These are phyloP conservation scores for Blastomyces emzantsi DNA, from an alignment of 2,329 filamentous ascomycete species.

Conservation along the genomic window DNA sequence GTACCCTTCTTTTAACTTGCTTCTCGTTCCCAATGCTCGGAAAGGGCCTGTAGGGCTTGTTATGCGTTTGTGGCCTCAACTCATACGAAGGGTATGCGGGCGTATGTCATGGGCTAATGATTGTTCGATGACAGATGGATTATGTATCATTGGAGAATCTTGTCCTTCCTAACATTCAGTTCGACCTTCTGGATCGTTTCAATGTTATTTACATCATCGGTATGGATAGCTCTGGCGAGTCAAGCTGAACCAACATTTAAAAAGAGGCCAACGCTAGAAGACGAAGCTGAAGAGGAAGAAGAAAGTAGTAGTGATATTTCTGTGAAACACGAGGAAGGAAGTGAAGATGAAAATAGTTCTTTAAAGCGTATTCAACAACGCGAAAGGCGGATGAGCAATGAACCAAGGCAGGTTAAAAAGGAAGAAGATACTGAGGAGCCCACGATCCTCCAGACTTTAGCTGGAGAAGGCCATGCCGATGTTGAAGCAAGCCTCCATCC, in stretches of 20 bases:
- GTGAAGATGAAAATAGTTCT: constrained; percentile 13
- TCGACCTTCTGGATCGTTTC: constrained; percentile 68
- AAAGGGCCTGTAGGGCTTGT: background rate
- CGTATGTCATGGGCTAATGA: background rate
- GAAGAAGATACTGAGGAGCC: constrained; percentile 25
- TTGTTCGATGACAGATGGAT: constrained; percentile 48
- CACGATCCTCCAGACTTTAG: constrained; percentile 18
- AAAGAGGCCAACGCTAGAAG: constrained; percentile 15
- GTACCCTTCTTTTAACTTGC: constrained; percentile 11
- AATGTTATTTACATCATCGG: constrained; percentile 55
- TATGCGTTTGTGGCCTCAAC: background rate
- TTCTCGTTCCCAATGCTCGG: background rate
- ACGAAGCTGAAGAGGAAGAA: constrained; percentile 13
- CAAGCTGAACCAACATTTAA: constrained; percentile 1
- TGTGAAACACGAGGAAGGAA: constrained; percentile 21
- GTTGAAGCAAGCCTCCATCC: constrained; percentile 8
- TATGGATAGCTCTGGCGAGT: constrained; percentile 52
- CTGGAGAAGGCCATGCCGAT: constrained; percentile 17
- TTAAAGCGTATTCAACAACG: background rate
- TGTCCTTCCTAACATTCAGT: constrained; percentile 60
- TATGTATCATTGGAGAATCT: constrained; percentile 75
- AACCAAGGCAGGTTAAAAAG: constrained; percentile 19
- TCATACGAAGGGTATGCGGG: background rate
- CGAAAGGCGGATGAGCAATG: constrained; percentile 10
- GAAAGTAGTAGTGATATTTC: constrained; percentile 10